These are phyloP conservation scores for Entomortierella parvispora DNA, from an alignment of 192 early-diverging fungal species.

Conservation along the genomic window DNA sequence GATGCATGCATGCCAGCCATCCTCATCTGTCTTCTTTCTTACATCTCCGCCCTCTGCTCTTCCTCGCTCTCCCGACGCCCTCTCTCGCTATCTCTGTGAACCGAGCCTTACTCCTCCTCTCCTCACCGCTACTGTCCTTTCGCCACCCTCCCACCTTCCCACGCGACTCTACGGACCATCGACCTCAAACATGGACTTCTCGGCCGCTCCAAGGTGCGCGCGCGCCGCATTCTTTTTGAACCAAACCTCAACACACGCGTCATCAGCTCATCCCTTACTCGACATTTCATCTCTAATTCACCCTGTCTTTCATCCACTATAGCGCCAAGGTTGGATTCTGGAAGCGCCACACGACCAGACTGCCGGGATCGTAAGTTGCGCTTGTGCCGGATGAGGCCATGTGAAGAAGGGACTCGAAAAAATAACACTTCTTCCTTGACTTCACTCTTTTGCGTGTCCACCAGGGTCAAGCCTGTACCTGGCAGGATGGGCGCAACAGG, in stretches of 20 bases:
- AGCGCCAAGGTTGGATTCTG: constrained; percentile 39
- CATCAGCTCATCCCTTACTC: neutral
- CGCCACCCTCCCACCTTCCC: no score
- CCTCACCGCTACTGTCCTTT: neutral
- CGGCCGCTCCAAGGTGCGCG: constrained; percentile 34
- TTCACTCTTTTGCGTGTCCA: neutral
- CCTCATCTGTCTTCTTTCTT: no score
- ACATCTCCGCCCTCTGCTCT: neutral
- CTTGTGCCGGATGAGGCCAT: neutral
- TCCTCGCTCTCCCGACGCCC: neutral
- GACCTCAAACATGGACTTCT: constrained; percentile 26
- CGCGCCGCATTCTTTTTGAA: neutral
- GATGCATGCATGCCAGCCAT: no score
- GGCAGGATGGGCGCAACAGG: constrained; percentile 53
- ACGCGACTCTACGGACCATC: neutral
- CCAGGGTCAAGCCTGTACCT: constrained; percentile 57
- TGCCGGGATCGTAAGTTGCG: constrained; percentile 41
- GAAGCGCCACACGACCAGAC: constrained; percentile 44
- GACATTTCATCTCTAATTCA: neutral
- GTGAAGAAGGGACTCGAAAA: no score
- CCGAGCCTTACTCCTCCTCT: neutral
- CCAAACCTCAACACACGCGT: no score
- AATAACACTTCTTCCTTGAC: no score
- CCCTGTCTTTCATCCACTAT: neutral
- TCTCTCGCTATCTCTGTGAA: no score